Evolutionary conservation across 768 basidiomycete species (phyloP).

Genomic region (Strobilomyces confusus): DNA sequence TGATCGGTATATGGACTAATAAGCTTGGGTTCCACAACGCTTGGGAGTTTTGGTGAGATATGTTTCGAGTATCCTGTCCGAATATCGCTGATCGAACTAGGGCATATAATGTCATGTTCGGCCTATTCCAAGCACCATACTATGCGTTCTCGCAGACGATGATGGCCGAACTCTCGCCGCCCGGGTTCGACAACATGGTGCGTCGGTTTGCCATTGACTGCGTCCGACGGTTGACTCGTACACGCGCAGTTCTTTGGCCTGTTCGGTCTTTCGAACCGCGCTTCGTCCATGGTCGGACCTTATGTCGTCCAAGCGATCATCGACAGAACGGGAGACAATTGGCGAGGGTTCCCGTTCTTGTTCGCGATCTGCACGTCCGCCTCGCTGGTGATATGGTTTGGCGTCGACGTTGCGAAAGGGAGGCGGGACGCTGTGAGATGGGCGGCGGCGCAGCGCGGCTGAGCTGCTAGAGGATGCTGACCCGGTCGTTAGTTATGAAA

Average conservation of each 20-base stretch:
- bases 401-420: constrained; percentile 60
- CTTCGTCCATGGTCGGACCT: constrained; percentile 84
- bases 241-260: constrained; percentile 72
- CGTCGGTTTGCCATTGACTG: neutral
- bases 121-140: constrained; percentile 82
- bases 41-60: constrained; percentile 80
- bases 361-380: constrained; percentile 67
- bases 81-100: constrained; percentile 30
- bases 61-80: neutral
- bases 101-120: constrained; percentile 78
- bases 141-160: constrained; percentile 84
- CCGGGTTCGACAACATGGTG: constrained; percentile 82
- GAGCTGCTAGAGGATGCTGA: neutral
- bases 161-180: constrained; percentile 87
- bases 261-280: constrained; percentile 79
- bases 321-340: constrained; percentile 64
- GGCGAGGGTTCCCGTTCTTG: constrained; percentile 83
- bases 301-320: constrained; percentile 86
- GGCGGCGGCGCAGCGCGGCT: constrained; percentile 36
- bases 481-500: no score
- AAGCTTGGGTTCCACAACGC: constrained; percentile 76
- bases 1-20: constrained; percentile 79
- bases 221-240: neutral
- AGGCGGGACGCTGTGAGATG: constrained; percentile 57
- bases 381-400: constrained; percentile 75